Evolutionary conservation across 768 basidiomycete species (phyloP), one percentile per base, ranked within the genome.

Genomic region (Hysterangium stoloniferum): DNA sequence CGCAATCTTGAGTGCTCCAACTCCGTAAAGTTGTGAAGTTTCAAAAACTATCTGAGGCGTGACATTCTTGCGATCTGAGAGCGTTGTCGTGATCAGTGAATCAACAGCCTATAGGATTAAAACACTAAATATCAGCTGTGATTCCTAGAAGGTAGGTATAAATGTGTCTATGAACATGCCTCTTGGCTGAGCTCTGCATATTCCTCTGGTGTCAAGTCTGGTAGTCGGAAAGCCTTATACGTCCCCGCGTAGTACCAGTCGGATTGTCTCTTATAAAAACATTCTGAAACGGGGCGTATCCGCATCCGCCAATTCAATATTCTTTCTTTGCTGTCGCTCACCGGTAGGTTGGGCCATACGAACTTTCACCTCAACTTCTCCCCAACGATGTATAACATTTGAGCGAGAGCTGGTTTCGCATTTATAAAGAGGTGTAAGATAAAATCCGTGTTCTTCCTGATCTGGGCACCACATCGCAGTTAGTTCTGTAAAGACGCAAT

Each of bases 231-330:
- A 1, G 75, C 76, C 48, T 73, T 77, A 65, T 89, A 89, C 3
- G 77, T 72, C n/a, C 86, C 86, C 11, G 86, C 86, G 54, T 89
- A 89, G 61, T 88, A 89, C 84, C 84, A 89, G 53, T 78, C 76
- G 6, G 82, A 83, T 49, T 86, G 84, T 62, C 80, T 86, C 64
- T 80, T 83, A 57, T 80, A 89, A 64, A 89, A 89, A 55, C 84
- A 89, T 60, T 89, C 86, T 86, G 52, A 13, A 17, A 27, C 20
- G 12, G 20, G 24, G 15, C 29, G 40, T 29, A 41, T 37, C n/a
- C 29, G 17, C 22, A 11, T 9, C 2, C 4, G 27, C 11, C 44
- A 12, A 17, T 17, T 19, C 20, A 6, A 19, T n/a, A 6, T 1
- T 4, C 4, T 31, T 45, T 22, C 25, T 8, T 2, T 22, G n/a